These are phyloP conservation scores for Boletus coccyginus DNA, from an alignment of 768 basidiomycete species.

Conservation along the genomic window DNA sequence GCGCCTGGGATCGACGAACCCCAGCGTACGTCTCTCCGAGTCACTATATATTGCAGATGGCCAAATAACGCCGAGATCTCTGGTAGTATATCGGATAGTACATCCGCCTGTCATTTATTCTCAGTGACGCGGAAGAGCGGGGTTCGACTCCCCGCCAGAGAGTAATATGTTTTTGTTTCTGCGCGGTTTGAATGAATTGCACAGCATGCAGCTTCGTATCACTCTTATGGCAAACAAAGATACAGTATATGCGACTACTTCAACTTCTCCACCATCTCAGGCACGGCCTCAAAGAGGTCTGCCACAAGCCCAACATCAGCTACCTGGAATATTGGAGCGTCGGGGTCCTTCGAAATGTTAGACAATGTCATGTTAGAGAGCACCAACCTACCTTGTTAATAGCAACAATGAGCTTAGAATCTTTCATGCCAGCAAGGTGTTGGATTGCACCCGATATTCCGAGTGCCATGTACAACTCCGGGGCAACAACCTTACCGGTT, in stretches of 20 bases:
- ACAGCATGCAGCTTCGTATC: not conserved
- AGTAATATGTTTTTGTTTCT: conserved; percentile 5
- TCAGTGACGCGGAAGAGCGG: conserved; percentile 35
- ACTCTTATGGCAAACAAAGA: conserved; percentile 16
- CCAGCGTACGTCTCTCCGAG: no score
- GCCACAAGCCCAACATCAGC: conserved; percentile 94
- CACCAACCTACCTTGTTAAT: conserved; percentile 77
- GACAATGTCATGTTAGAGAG: not conserved
- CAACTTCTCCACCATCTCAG: conserved; percentile 85
- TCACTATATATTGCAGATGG: not conserved
- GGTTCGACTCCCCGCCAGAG: conserved; percentile 49
- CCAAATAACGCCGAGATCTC: conserved; percentile 12
- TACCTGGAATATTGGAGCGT: conserved; percentile 99
- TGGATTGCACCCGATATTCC: conserved; percentile 99
- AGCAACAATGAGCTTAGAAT: conserved; percentile 96
- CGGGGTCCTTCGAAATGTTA: conserved; percentile 68
- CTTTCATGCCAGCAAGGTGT: conserved; percentile 99
- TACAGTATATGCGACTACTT: conserved; percentile 40
- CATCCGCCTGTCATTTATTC: conserved; percentile 42
- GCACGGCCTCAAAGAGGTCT: conserved; percentile 90
- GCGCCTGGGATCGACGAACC: no score
- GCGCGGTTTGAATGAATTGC: no score
- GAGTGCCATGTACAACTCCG: conserved; percentile 92
- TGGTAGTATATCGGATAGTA: conserved; percentile 52
- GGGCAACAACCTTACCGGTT: conserved; percentile 98